Base-by-base conservation (phyloP, 1,284 basidiomycete species). In the Rhodofomes roseus region DNA sequence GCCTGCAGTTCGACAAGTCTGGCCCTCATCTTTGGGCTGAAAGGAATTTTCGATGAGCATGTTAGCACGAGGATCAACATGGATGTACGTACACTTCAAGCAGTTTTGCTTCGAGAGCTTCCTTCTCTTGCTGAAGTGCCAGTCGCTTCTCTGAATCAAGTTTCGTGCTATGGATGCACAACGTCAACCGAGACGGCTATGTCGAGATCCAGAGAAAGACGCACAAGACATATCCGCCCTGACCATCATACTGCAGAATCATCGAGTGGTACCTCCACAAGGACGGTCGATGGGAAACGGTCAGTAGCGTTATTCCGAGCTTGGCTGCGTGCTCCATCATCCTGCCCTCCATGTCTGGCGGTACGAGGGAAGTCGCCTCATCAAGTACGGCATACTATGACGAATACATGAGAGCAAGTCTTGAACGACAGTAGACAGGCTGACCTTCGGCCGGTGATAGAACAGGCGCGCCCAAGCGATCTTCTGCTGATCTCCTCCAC, bases 391-490 rank as follows among this genome's bases (percentile, higher is more conserved):
- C 96, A 68, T 96, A 98, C 92, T 95, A 59, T 36, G 23, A 36
- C 25, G 44, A 18, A 20, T 40, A 18, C 25, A 37, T n/a, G 22
- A 50, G 11, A 48, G 18, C 39, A 25, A 54, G 40, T 18, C 22
- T n/a, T 18, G 14, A 9, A 25, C 27, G 16, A 16, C 12, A 29
- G 22, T 57, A 58, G 58, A 23, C 25, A 41, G 20, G 60, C 73
- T 62, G 66, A 89, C 93, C 81, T 95, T 95, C 20, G 96, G 96
- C 64, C 83, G 81, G 73, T 99, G 96, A 75, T 98, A 99, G 75
- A 98, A 99, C 65, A 99, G 74, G 62, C 96, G 80, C 6, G 95
- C 96, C 95, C 97, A 98, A 0, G 96, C 96, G 62, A 99, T 92
- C 73, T 96, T 90, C 74, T 92, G 90, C 70, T 93, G 89, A 70